A percentile compares a stretch with the other conserved stretches of the same genome.
Conservation (phyloP, 495 filamentous ascomycete genomes). For the Tetracladium marchalianum region DNA sequence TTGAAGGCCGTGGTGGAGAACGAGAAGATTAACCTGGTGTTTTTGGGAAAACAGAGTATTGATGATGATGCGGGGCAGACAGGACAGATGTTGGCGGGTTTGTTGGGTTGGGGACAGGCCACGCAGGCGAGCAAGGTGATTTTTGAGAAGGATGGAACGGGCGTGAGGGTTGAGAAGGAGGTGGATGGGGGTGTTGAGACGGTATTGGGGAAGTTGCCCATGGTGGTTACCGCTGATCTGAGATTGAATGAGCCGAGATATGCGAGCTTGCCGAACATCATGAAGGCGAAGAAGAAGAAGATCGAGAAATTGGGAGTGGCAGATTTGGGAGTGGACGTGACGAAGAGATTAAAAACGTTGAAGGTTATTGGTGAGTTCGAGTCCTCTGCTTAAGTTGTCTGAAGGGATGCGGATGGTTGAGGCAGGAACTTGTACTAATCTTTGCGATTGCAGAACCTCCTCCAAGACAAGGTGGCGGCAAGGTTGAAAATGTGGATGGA, state of each 20-base stretch:
- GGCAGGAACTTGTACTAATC: constrained; percentile 18
- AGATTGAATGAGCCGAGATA: constrained; percentile 92
- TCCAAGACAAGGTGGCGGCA: constrained; percentile 81
- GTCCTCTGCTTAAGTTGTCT: not conserved
- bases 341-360: constrained; percentile 72
- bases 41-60: constrained; percentile 95
- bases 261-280: constrained; percentile 93
- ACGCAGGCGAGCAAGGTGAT: constrained; percentile 82
- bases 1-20: constrained; percentile 63
- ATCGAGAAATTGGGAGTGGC: constrained; percentile 79
- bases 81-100: constrained; percentile 91
- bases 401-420: not conserved
- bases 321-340: constrained; percentile 68
- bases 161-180: constrained; percentile 71
- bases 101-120: constrained; percentile 87
- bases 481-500: constrained; percentile 94
- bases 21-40: constrained; percentile 82
- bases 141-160: constrained; percentile 48
- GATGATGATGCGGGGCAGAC: constrained; percentile 95
- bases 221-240: constrained; percentile 92
- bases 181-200: constrained; percentile 95
- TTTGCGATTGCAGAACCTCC: constrained; percentile 59
- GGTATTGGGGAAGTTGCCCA: constrained; percentile 68
- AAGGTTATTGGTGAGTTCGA: constrained; percentile 65
- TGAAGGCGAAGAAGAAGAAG: constrained; percentile 99